Base-by-base conservation (phyloP, 495 filamentous ascomycete species). In the Penicillium cinerascens region DNA sequence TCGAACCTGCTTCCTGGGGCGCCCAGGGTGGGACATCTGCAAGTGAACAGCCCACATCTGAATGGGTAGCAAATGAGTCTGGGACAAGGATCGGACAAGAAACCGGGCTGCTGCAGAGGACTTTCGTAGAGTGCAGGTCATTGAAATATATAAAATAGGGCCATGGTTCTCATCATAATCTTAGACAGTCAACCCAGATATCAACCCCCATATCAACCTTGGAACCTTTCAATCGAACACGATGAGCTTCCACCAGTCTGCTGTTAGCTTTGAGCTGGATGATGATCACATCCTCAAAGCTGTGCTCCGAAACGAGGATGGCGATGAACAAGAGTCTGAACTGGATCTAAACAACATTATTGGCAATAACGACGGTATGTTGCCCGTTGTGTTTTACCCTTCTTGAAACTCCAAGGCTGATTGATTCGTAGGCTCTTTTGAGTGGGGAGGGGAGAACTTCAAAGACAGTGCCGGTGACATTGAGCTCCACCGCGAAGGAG, bases 221-320 rank as follows among this genome's bases (percentile, higher is more conserved):
- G n/a, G n/a, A 22, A 37, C 13, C 13, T n/a, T n/a, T n/a, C n/a
- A n/a, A n/a, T 2, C 40, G 51, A 40, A 33, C 48, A 64, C n/a
- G 5, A 76, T 78, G 76, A 70, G 68, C 56, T 78, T 80, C 71
- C 70, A 78, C 65, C 4, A 40, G 36, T 67, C 59, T 38, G 68
- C 75, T 41, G 13, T 59, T 15, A 44, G 68, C 22, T 64, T 74
- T 57, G 61, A 65, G 42, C 61, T 78, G 53, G 68, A 72, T 8
- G 70, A 78, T 48, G 66, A 57, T 47, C 65, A 72, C 46, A 70
- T 74, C 49, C 71, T 80, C 44, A 47, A 59, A 18, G 76, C 74
- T 29, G 27, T 18, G 2, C 68, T 72, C 8, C 11, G 15, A 7
- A 61, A 65, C 38, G 59, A 17, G 3, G 55, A 70, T 1, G 73